Conservation (phyloP, 495 filamentous ascomycete genomes). For the Penicillium egyptiacum region DNA sequence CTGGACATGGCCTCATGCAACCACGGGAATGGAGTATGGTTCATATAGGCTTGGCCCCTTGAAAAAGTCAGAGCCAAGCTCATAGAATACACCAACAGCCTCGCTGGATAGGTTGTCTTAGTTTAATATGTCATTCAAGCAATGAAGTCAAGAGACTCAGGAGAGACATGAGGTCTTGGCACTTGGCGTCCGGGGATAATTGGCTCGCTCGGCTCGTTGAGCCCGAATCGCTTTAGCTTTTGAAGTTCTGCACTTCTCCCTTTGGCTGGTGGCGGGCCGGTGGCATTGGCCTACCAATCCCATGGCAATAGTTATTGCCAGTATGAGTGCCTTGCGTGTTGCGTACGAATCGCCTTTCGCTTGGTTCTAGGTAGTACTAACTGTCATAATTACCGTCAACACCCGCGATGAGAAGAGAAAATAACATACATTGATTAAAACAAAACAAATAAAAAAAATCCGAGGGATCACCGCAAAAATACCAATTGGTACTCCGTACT, state of each 20-base stretch:
- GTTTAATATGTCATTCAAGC: constrained; percentile 8
- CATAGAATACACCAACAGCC: neutral
- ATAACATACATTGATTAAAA: neutral
- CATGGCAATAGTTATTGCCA: neutral
- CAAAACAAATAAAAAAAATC: neutral
- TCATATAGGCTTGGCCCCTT: constrained; percentile 1
- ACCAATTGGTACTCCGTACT: neutral
- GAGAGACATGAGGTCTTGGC: constrained; percentile 20
- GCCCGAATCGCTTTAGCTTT: constrained; percentile 7
- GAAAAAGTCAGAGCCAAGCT: constrained; percentile 5
- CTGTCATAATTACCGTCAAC: neutral
- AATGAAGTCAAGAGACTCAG: constrained; percentile 3
- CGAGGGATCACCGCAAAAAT: neutral
- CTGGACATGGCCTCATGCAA: neutral
- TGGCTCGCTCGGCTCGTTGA: constrained; percentile 17
- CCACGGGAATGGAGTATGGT: neutral
- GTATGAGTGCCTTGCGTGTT: constrained; percentile 18
- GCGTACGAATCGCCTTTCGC: constrained; percentile 3
- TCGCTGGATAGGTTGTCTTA: constrained; percentile 18
- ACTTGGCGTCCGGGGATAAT: constrained; percentile 24
- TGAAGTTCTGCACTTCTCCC: neutral
- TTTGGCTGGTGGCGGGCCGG: neutral
- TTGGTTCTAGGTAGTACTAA: neutral
- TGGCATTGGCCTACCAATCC: neutral
- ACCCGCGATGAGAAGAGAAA: neutral